Evolutionary conservation across 257 asterid genomes (phyloP).

Genomic region (Nicotiana noctiflora): DNA sequence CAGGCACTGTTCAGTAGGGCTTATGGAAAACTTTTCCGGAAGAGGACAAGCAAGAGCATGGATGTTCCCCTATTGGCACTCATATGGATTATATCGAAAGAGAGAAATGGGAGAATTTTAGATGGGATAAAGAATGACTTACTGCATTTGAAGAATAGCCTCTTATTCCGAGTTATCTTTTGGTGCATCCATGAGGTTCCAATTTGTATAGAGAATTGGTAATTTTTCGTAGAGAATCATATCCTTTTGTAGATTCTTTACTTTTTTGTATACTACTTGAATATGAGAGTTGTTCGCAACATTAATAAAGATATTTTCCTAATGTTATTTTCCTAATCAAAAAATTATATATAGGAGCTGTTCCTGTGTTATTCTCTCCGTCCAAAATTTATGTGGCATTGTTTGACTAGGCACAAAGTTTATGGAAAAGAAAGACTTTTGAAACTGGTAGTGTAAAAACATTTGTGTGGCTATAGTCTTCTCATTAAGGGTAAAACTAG

Average conservation of each 20-base stretch:
- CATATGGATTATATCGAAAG: not conserved
- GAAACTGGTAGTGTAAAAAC: too few relatives aligned
- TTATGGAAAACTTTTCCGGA: not conserved
- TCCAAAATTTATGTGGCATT: too few relatives aligned
- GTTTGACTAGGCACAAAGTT: too few relatives aligned
- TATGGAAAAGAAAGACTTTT: too few relatives aligned
- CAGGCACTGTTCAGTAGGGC: not conserved
- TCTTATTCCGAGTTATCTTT: not conserved
- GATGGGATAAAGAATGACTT: not conserved
- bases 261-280: not conserved
- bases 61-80: not conserved
- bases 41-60: not conserved
- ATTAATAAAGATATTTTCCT: not conserved
- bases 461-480: too few relatives aligned
- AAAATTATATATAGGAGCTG: not conserved
- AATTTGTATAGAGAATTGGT: not conserved
- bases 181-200: not conserved
- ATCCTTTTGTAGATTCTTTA: not conserved
- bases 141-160: not conserved
- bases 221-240: not conserved
- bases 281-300: not conserved
- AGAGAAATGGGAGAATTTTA: not conserved
- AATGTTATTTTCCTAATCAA: not conserved
- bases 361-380: not conserved
- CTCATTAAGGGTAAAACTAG: too few relatives aligned